Percentiles rank a stretch among this genome's conserved stretches.
These are phyloP conservation scores for Albugo candida DNA, from an alignment of 352 stramenopile species.

Conservation along the genomic window DNA sequence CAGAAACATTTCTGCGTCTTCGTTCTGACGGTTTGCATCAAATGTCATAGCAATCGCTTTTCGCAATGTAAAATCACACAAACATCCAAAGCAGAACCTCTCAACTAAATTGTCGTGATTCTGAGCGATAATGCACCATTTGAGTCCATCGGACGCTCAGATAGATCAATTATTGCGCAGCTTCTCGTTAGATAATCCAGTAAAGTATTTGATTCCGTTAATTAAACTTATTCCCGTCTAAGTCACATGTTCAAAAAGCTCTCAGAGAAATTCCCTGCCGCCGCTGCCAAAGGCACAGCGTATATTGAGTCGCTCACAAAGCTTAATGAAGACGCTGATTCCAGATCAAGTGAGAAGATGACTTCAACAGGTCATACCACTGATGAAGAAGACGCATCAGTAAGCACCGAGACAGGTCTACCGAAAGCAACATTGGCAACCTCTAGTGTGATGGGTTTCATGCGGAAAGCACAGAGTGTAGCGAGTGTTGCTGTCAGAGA, in stretches of 20 bases:
- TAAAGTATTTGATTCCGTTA: too few relatives aligned
- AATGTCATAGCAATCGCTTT: too few relatives aligned
- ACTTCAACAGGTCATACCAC: neutral
- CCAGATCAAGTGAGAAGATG: constrained; percentile 5
- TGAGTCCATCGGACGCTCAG: too few relatives aligned
- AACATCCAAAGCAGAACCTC: too few relatives aligned
- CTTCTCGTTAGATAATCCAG: too few relatives aligned
- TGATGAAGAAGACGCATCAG: neutral
- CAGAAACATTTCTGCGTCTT: too few relatives aligned
- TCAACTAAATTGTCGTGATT: too few relatives aligned
- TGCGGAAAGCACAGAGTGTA: constrained; percentile 68
- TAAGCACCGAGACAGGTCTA: constrained; percentile 41
- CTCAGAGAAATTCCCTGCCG: constrained; percentile 48
- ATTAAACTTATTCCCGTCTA: too few relatives aligned
- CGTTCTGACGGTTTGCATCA: too few relatives aligned
- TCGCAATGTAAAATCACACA: too few relatives aligned
- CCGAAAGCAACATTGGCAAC: constrained; percentile 37
- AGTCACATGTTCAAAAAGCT: constrained; percentile 55
- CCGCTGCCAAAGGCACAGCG: constrained; percentile 25
- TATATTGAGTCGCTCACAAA: constrained; percentile 34
- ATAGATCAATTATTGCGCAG: too few relatives aligned
- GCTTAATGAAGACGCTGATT: constrained; percentile 2
- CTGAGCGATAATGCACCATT: too few relatives aligned
- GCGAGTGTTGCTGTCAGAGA: constrained; percentile 50
- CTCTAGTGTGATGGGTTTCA: constrained; percentile 59